Percentiles rank a stretch among this genome's conserved stretches.
phyloP scores from a whole-genome alignment of 768 basidiomycete genomes.

The Auriculariales sp. region DNA sequence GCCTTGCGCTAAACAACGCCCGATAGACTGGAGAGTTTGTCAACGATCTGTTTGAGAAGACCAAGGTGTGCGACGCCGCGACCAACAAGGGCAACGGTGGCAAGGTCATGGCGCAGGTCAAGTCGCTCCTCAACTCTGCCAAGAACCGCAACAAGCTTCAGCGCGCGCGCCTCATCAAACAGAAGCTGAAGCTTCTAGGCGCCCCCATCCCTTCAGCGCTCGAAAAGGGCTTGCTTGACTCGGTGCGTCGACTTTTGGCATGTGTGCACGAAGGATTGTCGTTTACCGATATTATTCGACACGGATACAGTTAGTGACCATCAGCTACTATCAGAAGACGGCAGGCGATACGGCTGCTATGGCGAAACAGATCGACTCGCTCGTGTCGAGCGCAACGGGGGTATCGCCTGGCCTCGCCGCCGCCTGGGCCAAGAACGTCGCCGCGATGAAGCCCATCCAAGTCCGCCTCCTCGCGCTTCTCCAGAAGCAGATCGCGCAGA shows the following conservation, averaged over 20 bases:
- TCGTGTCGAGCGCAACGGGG: background rate
- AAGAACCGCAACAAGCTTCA: background rate
- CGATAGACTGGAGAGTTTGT: background rate
- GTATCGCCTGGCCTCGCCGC: background rate
- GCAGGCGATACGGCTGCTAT: background rate
- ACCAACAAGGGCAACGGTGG: background rate
- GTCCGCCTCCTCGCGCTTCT: background rate
- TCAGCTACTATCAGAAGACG: background rate
- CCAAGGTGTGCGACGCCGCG: slow-evolving; percentile 3
- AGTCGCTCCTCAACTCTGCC: background rate
- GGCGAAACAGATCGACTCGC: background rate
- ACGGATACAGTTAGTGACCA: background rate
- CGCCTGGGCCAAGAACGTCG: background rate
- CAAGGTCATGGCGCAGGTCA: background rate
- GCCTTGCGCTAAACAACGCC: background rate
- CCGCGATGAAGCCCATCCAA: background rate
- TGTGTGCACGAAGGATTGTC: background rate
- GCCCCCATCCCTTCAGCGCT: background rate
- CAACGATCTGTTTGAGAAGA: background rate
- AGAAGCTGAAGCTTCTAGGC: background rate
- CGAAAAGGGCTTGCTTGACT: background rate
- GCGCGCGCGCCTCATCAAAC: background rate
- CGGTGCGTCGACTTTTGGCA: background rate
- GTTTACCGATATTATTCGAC: too few species aligned
- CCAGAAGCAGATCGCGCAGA: background rate